phyloP scores from a whole-genome alignment of 345 rosid genomes.

The Salix brachista region DNA sequence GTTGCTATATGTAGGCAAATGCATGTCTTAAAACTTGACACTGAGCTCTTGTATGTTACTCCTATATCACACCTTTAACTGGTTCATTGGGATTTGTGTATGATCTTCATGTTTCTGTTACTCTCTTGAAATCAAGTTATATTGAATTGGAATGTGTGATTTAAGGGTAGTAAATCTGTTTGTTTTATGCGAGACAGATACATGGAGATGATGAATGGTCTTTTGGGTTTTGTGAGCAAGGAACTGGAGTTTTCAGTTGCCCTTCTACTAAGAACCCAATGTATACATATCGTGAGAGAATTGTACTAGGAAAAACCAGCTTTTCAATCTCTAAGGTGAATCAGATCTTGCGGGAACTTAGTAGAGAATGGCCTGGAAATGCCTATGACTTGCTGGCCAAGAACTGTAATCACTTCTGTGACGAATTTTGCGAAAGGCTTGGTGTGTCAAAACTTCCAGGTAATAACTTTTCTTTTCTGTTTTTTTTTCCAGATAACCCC shows the following conservation, averaged over 20 bases:
- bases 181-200: slow-evolving; percentile 38
- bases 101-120: neutral
- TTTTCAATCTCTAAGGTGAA: slow-evolving; percentile 61
- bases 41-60: neutral
- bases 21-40: neutral
- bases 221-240: slow-evolving; percentile 87
- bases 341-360: slow-evolving; percentile 72
- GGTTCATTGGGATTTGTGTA: neutral
- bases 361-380: slow-evolving; percentile 84
- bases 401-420: slow-evolving; percentile 97
- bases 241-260: slow-evolving; percentile 89
- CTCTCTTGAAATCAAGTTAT: neutral
- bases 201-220: slow-evolving; percentile 96
- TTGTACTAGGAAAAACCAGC: slow-evolving; percentile 68
- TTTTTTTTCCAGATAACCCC: neutral
- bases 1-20: neutral
- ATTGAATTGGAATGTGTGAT: slow-evolving; percentile 1
- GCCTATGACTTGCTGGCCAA: slow-evolving; percentile 71
- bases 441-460: slow-evolving; percentile 96
- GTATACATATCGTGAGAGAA: slow-evolving; percentile 77
- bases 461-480: slow-evolving; percentile 12
- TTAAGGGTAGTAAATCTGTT: slow-evolving; percentile 14
- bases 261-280: slow-evolving; percentile 79
- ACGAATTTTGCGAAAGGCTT: slow-evolving; percentile 73
- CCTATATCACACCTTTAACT: neutral